These are phyloP conservation scores for Podila clonocystis DNA, from an alignment of 192 early-diverging fungal genomes.

Conservation along the genomic window DNA sequence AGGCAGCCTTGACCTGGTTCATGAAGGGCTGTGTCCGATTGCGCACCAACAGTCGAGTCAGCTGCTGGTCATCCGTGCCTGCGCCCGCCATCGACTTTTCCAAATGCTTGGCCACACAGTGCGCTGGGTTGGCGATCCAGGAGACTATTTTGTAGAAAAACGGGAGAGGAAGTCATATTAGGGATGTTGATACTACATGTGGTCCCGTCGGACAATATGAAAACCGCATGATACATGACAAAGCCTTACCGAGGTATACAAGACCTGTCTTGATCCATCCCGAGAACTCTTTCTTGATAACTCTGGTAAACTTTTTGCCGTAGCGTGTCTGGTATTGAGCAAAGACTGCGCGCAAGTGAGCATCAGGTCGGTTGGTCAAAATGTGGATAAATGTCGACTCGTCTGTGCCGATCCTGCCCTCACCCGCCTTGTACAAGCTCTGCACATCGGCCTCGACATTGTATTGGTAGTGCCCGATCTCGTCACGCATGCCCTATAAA, in stretches of 20 bases:
- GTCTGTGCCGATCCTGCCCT: conserved; percentile 42
- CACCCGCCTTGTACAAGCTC: conserved; percentile 45
- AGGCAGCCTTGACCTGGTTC: conserved; percentile 33
- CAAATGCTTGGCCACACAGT: conserved; percentile 47
- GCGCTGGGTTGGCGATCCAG: conserved; percentile 34
- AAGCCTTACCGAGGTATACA: conserved; percentile 34
- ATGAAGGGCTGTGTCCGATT: conserved; percentile 45
- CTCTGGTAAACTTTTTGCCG: conserved; percentile 44
- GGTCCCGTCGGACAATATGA: neutral
- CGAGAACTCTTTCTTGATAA: conserved; percentile 46
- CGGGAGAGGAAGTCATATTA: neutral
- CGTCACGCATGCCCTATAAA: conserved; percentile 41
- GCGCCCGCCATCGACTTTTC: conserved; percentile 42
- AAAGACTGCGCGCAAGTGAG: conserved; percentile 33
- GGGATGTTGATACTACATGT: neutral
- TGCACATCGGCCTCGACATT: conserved; percentile 41
- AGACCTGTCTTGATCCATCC: conserved; percentile 49
- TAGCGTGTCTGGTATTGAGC: conserved; percentile 33
- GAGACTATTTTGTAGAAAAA: conserved; percentile 13
- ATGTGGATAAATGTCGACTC: conserved; percentile 47
- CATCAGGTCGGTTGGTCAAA: conserved; percentile 41
- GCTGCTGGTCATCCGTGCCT: conserved; percentile 30
- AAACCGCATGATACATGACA: neutral
- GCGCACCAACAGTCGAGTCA: conserved; percentile 43
- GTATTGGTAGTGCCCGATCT: conserved; percentile 36